A percentile compares a stretch with the other conserved stretches of the same genome.
These are phyloP conservation scores for Fonsecaea multimorphosa DNA, from an alignment of 2,329 filamentous ascomycete genomes.

Conservation along the genomic window DNA sequence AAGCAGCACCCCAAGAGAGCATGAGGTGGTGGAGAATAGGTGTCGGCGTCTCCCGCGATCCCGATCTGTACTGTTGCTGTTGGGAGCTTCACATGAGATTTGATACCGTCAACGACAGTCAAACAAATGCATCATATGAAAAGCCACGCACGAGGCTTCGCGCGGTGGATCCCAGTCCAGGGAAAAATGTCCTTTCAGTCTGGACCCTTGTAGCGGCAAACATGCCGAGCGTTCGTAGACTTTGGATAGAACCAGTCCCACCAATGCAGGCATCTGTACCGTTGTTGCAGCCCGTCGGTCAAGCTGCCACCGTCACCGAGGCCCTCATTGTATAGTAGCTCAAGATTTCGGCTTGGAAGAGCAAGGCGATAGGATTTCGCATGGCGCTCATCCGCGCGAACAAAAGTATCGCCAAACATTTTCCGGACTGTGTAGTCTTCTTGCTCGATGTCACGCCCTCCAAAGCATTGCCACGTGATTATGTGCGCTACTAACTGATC, in stretches of 20 bases:
- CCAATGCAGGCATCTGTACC: constrained; percentile 20
- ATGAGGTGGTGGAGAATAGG: too few species aligned
- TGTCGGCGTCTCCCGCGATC: too few species aligned
- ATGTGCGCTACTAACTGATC: constrained; percentile 11
- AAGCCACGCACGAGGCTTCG: constrained; percentile 11
- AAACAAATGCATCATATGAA: constrained; percentile 11
- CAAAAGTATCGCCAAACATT: constrained; percentile 4
- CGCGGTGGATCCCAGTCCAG: not conserved
- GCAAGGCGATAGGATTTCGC: not conserved
- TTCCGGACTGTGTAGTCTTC: constrained; percentile 4
- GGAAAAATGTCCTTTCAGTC: constrained; percentile 2
- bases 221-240: not conserved
- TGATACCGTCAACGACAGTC: not conserved
- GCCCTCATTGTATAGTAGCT: constrained; percentile 15
- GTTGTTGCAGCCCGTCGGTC: constrained; percentile 21
- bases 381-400: not conserved
- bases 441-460: constrained; percentile 19
- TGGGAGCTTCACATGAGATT: constrained; percentile 17
- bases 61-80: too few species aligned
- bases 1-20: too few species aligned
- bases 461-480: constrained; percentile 20
- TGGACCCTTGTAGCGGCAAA: constrained; percentile 7
- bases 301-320: constrained; percentile 13
- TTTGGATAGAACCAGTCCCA: constrained; percentile 1
- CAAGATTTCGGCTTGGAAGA: constrained; percentile 23